Evolutionary conservation across 768 basidiomycete genomes (phyloP).

Genomic region (Hortiboletus campestris): DNA sequence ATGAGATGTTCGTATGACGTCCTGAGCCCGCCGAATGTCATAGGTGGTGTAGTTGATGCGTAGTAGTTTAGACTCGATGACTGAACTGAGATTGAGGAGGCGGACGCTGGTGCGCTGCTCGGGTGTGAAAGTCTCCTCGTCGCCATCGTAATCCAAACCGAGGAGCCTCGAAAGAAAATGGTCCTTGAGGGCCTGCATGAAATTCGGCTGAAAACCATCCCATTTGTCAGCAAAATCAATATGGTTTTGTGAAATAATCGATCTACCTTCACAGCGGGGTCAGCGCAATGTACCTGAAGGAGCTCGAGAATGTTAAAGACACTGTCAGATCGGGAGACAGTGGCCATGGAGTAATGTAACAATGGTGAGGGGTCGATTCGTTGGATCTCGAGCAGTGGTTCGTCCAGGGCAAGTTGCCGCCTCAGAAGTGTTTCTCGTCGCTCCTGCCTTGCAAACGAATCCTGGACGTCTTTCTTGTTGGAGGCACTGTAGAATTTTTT

Average conservation of each 20-base stretch:
- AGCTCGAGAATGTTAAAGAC: background rate
- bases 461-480: constrained; percentile 15
- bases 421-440: background rate
- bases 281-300: constrained; percentile 2
- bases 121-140: constrained; percentile 8
- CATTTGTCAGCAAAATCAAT: background rate
- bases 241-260: too few species aligned
- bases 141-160: background rate
- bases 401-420: background rate
- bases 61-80: background rate
- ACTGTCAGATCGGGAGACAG: background rate
- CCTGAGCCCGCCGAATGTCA: constrained; percentile 11
- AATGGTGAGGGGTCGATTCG: background rate
- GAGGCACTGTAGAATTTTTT: constrained; percentile 28
- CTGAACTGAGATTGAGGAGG: background rate
- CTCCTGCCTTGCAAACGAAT: constrained; percentile 9
- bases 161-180: background rate
- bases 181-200: background rate
- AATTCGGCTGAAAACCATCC: background rate
- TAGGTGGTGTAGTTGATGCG: constrained; percentile 18
- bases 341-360: constrained; percentile 2
- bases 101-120: background rate
- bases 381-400: background rate
- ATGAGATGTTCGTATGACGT: background rate
- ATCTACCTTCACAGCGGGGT: constrained; percentile 9